A percentile compares a stretch with the other conserved stretches of the same genome.
phyloP scores from a whole-genome alignment of 495 filamentous ascomycete species.

The Penicillium ochrochloron region DNA sequence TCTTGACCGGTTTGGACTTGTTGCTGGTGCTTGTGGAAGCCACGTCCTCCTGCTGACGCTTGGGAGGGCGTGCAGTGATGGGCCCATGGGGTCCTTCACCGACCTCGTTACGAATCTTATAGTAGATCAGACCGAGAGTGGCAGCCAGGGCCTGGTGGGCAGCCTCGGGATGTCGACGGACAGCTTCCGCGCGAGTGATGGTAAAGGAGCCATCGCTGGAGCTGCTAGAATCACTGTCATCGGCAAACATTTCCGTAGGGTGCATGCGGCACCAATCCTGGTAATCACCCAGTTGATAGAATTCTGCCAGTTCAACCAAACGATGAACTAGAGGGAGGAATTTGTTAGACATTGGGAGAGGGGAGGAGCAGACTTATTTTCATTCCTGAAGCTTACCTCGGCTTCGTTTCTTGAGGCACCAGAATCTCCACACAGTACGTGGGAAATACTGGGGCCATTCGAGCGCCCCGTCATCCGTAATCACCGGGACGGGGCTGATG shows the following conservation, averaged over 20 bases:
- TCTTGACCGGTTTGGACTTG: slow-evolving; percentile 46
- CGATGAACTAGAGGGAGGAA: slow-evolving; percentile 39
- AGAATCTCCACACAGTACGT: slow-evolving; percentile 48
- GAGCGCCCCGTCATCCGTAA: slow-evolving; percentile 41
- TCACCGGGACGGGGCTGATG: slow-evolving; percentile 44
- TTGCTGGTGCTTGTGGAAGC: slow-evolving; percentile 34
- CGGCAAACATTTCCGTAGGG: slow-evolving; percentile 34
- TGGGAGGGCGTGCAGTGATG: slow-evolving; percentile 34
- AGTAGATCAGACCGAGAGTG: slow-evolving; percentile 46
- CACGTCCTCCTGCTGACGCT: slow-evolving; percentile 45
- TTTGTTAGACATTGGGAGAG: slow-evolving; percentile 18
- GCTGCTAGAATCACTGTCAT: slow-evolving; percentile 46
- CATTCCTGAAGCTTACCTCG: slow-evolving; percentile 37
- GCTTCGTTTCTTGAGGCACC: slow-evolving; percentile 50
- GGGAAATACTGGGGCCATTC: slow-evolving; percentile 48
- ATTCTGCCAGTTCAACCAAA: slow-evolving; percentile 47
- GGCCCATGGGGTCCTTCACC: slow-evolving; percentile 39
- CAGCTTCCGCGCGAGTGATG: slow-evolving; percentile 41
- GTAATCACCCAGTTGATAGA: slow-evolving; percentile 47
- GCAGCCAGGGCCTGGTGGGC: slow-evolving; percentile 49
- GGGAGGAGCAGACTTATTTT: slow-evolving; percentile 10
- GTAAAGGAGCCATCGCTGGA: slow-evolving; percentile 40
- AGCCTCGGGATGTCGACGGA: slow-evolving; percentile 42
- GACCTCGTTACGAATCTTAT: slow-evolving; percentile 50
- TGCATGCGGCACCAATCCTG: slow-evolving; percentile 46